Evolutionary conservation across 208 protist genomes (phyloP).

Genomic region (Trichomonas tenax): DNA sequence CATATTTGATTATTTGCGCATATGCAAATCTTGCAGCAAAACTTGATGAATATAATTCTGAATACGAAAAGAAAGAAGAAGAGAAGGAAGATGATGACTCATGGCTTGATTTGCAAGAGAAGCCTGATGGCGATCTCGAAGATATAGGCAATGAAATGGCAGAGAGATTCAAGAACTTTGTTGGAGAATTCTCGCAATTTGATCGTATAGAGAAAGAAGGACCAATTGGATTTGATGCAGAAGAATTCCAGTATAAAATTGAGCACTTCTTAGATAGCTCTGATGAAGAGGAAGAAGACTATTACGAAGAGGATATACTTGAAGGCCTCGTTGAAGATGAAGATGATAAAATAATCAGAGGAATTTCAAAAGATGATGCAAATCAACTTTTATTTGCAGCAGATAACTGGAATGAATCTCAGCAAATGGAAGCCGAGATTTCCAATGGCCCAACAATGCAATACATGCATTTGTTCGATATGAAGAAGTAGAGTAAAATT

Average conservation of each 20-base stretch:
- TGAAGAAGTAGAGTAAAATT: too few relatives aligned
- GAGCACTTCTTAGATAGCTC: slow-evolving; percentile 4
- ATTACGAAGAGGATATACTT: background rate
- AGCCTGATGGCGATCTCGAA: background rate
- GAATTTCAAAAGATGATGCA: background rate
- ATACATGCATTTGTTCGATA: background rate
- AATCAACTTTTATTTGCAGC: background rate
- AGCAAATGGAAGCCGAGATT: background rate
- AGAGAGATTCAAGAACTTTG: background rate
- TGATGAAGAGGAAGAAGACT: background rate
- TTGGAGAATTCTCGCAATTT: background rate
- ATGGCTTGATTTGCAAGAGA: background rate
- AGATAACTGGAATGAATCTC: background rate
- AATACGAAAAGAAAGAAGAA: too few relatives aligned
- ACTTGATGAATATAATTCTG: background rate
- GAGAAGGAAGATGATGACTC: background rate
- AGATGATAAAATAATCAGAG: background rate
- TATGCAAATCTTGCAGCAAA: background rate
- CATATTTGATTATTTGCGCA: background rate
- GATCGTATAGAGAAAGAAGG: background rate
- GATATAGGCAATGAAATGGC: background rate
- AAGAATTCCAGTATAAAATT: background rate
- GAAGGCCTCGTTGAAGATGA: background rate
- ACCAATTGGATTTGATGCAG: background rate
- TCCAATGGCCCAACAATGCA: background rate